Percentiles rank a stretch among this genome's conserved stretches.
These are phyloP conservation scores for Cupressus sempervirens DNA, from an alignment of 75 land plant species.

Conservation along the genomic window DNA sequence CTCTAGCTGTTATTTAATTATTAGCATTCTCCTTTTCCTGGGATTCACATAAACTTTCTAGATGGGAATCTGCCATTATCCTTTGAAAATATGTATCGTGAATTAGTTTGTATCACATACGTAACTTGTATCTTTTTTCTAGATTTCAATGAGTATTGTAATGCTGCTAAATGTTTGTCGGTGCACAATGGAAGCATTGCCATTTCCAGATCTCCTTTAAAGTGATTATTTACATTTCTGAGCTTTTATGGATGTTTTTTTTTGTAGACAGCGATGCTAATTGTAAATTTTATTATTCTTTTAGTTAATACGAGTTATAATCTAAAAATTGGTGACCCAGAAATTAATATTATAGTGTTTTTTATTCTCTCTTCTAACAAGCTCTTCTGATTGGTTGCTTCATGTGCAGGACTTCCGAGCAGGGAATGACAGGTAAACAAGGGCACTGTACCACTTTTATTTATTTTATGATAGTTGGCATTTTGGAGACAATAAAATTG, in stretches of 20 bases:
- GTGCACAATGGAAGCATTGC: not conserved
- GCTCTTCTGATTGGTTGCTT: slow-evolving; percentile 1
- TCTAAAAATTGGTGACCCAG: not conserved
- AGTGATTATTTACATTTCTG: not conserved
- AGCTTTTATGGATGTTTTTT: not conserved
- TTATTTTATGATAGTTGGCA: not conserved
- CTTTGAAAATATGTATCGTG: not conserved
- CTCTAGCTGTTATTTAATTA: not conserved
- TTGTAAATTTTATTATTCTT: not conserved
- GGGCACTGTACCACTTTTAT: not conserved
- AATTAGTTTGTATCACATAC: not conserved
- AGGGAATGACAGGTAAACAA: slow-evolving; percentile 37
- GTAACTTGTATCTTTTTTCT: not conserved
- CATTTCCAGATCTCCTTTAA: not conserved
- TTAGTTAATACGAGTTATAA: not conserved
- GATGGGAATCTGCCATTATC: not conserved
- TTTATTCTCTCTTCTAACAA: not conserved
- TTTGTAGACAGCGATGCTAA: not conserved
- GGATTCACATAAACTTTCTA: not conserved
- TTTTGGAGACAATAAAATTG: not conserved
- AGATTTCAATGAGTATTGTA: not conserved
- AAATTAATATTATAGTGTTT: not conserved
- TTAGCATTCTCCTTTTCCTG: not conserved
- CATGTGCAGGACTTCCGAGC: slow-evolving; percentile 62
- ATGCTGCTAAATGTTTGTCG: not conserved